Evolutionary conservation across 768 basidiomycete genomes (phyloP), one percentile per base, ranked within the genome.

Genomic region (Termitomyces sp.): DNA sequence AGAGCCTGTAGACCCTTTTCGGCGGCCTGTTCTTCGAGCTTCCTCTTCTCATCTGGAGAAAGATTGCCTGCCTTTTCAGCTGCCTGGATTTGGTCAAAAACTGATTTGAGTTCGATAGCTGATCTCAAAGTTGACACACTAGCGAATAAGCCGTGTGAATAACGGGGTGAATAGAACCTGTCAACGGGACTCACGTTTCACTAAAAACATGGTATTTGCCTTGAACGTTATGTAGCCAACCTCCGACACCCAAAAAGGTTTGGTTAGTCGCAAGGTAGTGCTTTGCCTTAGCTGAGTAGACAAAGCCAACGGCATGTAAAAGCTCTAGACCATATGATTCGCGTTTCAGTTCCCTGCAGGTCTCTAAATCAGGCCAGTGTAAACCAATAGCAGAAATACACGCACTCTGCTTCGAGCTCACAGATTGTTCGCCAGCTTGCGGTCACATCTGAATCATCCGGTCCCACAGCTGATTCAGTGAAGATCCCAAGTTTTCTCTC

Each of bases 151-250:
- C 16, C 31, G 29, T 56, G 55, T 50, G n/a, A 24, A 22, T 45
- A 36, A 33, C 12, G 24, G 39, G 39, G 29, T 37, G 13, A 59
- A 52, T 50, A 24, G 28, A 50, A 42, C 24, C 15, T 54, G 42
- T 24, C 55, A 46, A 42, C 29, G 26, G 18, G n/a, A 77, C 90
- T 64, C 61, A 91, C 90, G 92, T 94, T 75, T 94, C 92, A 68
- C 91, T 93, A 71, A 96, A 90, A 18, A 94, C 88, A 66, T 95
- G 92, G 51, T 93, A 94, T 73, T 92, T 94, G 13, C 90, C 90
- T 69, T 92, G 90, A 3, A 94, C 90, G 55, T 92, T 92, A 70
- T 95, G 93, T 57, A 95, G 69, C 93, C 93, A 96, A 7, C 94
- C 93, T 13, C 93, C 93, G 16, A 96, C 87, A 28, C 93, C 93